These are phyloP conservation scores for Podila minutissima DNA, from an alignment of 192 early-diverging fungal genomes.

Conservation along the genomic window DNA sequence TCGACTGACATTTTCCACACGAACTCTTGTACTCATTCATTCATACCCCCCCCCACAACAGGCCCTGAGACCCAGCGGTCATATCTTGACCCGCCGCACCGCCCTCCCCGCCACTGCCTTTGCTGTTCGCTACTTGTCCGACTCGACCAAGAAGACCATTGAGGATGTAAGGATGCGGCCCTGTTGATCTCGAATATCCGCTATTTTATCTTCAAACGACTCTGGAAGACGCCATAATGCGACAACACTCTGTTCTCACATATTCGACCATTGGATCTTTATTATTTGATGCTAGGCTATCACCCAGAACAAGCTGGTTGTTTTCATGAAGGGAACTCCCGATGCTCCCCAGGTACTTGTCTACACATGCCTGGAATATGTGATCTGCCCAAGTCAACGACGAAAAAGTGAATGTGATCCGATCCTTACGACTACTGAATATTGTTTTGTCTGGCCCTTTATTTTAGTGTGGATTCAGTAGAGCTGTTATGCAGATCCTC, in stretches of 20 bases:
- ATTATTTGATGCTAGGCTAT: constrained; percentile 55
- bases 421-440: neutral
- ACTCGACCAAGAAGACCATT: constrained; percentile 54
- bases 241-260: too few relatives aligned
- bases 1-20: neutral
- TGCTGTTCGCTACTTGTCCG: constrained; percentile 43
- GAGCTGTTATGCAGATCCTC: constrained; percentile 93
- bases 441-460: too few relatives aligned
- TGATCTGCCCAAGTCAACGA: neutral
- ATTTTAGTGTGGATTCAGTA: constrained; percentile 87
- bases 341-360: constrained; percentile 80
- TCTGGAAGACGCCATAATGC: too few relatives aligned
- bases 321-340: constrained; percentile 98
- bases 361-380: neutral
- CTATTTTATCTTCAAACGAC: too few relatives aligned
- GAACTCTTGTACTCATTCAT: too few relatives aligned
- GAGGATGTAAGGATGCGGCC: constrained; percentile 39
- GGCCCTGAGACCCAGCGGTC: constrained; percentile 40
- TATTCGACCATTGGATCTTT: too few relatives aligned
- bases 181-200: neutral
- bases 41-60: neutral
- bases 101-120: constrained; percentile 48
- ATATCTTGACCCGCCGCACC: constrained; percentile 36
- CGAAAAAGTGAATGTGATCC: neutral
- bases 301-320: constrained; percentile 75